phyloP scores from a whole-genome alignment of 805 yeast species.

The Kockiozyma suomiensis region DNA sequence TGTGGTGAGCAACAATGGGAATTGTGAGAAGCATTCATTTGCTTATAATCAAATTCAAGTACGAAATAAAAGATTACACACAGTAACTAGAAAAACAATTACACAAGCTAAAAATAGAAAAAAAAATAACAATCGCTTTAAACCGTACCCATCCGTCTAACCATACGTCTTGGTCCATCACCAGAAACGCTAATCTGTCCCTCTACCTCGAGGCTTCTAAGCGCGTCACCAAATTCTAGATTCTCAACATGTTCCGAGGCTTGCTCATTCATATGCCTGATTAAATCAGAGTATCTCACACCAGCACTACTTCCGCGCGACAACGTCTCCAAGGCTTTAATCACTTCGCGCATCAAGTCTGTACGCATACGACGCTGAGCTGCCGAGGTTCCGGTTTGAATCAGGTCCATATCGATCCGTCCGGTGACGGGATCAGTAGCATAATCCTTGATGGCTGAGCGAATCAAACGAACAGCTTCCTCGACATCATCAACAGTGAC shows the following conservation, averaged over 20 bases:
- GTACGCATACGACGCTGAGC: constrained; percentile 79
- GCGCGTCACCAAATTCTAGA: constrained; percentile 65
- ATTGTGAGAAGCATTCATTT: no score
- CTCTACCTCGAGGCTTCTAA: constrained; percentile 70
- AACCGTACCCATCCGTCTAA: constrained; percentile 41
- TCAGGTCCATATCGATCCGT: constrained; percentile 93
- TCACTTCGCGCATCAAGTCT: constrained; percentile 66
- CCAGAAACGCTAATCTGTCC: constrained; percentile 70
- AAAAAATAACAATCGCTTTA: neutral
- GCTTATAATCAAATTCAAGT: no score
- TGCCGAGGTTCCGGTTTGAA: constrained; percentile 92
- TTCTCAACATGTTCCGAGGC: constrained; percentile 67
- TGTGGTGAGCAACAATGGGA: no score
- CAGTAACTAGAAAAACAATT: neutral
- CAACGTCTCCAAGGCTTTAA: constrained; percentile 51
- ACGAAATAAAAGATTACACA: no score
- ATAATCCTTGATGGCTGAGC: constrained; percentile 93
- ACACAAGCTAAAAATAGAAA: neutral
- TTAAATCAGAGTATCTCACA: constrained; percentile 61
- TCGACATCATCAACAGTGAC: constrained; percentile 82
- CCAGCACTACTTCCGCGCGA: constrained; percentile 35
- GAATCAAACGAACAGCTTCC: constrained; percentile 91
- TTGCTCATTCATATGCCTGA: constrained; percentile 66
- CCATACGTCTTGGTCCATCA: constrained; percentile 67
- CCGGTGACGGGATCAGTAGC: constrained; percentile 99